Evolutionary conservation across 345 rosid species (phyloP), one percentile per base, ranked within the genome.

Genomic region (Cardamine resedifolia): DNA sequence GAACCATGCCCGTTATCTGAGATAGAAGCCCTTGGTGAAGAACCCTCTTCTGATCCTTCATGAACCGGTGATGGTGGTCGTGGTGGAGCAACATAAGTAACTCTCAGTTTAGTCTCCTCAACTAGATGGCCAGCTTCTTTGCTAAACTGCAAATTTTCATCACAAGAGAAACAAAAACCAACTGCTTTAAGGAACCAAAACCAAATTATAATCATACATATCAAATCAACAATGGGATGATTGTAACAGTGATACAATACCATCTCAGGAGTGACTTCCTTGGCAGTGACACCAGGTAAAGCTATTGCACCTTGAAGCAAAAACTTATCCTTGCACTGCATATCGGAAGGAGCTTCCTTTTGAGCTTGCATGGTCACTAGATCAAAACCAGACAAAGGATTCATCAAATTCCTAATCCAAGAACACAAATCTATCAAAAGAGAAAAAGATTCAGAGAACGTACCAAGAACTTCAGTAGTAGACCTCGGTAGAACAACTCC

Each of bases 331-430:
- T 82, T 85, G 81, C 95, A 89, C 51, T 87, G 92, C 96, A 90
- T 77, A 70, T 94, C 96, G 4, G 76, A 73, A 10, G 96, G 97
- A 38, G 81, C 76, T 81, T 94, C 98, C 74, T 85, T 94, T 36
- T 81, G 98, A 33, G 95, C 95, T 85, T 91, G 98, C 98, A 91
- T 91, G 16, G 95, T 86, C 73, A 94, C 98, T 89, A 77, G 0
- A 48, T 56, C 52, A 67, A 36, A 73, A 71, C 66, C 77, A 45
- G 34, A 34, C 20, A 58, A 31, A 3, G 7, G 10, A 52, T 27
- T n/a, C 45, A 67, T 48, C 44, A 55, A 59, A 39, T 9, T 5
- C 19, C 23, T 28, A 57, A 28, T 23, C 34, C 33, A 47, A 59
- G 14, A 28, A 50, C 19, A 19, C 36, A 23, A 30, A 30, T 31